Conservation (phyloP, 2,329 filamentous ascomycete species). For the Cladosporium velox region DNA sequence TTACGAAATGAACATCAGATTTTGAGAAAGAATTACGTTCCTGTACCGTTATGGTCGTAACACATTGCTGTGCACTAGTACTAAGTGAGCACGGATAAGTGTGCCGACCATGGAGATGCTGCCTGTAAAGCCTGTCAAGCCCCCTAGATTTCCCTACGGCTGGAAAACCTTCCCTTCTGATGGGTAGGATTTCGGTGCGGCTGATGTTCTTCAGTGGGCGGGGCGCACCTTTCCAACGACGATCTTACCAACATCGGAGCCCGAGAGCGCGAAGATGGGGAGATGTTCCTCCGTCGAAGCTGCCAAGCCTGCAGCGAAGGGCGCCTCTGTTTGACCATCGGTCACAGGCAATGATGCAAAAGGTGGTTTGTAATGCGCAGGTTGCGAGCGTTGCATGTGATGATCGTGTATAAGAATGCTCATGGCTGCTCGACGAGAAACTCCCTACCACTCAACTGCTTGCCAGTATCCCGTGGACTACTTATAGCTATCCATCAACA, state of each 20-base stretch:
- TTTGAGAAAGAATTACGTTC: background rate
- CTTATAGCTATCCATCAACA: background rate
- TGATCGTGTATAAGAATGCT: background rate
- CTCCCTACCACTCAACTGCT: background rate
- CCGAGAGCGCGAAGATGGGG: background rate
- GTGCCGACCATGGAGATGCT: background rate
- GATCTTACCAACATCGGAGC: background rate
- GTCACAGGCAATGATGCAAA: background rate
- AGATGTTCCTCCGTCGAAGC: background rate
- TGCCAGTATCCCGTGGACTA: background rate
- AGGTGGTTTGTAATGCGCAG: background rate
- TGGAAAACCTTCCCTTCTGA: background rate
- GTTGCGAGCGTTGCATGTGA: background rate
- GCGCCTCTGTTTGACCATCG: background rate
- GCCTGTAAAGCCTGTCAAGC: background rate
- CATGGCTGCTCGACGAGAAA: background rate
- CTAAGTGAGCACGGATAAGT: background rate
- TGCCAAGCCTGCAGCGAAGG: background rate
- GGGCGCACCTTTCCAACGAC: background rate
- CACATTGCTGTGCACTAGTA: background rate
- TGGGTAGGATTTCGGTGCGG: background rate
- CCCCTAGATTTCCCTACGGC: background rate
- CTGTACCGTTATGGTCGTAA: background rate
- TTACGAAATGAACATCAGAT: conserved; percentile 16
- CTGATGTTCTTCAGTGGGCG: background rate